phyloP scores from a whole-genome alignment of 1,139 yeast species.

The Yamadazyma taylorii region DNA sequence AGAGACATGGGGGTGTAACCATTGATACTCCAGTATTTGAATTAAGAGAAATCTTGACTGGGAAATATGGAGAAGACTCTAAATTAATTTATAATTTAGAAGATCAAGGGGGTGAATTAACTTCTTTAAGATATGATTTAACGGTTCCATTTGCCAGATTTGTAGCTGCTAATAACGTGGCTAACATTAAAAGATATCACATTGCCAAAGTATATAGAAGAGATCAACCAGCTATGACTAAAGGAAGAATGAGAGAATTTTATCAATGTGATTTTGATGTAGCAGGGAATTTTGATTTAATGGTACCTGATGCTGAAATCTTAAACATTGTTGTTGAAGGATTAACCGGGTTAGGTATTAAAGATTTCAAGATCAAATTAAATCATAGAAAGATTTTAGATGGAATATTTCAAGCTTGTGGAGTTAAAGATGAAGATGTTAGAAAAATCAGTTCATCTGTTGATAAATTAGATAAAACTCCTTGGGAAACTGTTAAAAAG shows the following conservation, averaged over 20 bases:
- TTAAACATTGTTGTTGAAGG: constrained; percentile 83
- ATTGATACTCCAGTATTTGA: constrained; percentile 98
- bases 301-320: constrained; percentile 96
- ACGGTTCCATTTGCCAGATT: constrained; percentile 98
- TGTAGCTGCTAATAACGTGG: constrained; percentile 91
- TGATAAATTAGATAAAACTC: constrained; percentile 90
- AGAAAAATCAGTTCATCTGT: constrained; percentile 93
- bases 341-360: constrained; percentile 75
- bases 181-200: constrained; percentile 88
- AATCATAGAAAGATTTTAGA: constrained; percentile 95
- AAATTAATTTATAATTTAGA: constrained; percentile 91
- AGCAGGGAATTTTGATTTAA: constrained; percentile 86
- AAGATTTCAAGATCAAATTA: constrained; percentile 84
- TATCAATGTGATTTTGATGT: constrained; percentile 97
- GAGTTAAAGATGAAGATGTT: constrained; percentile 91
- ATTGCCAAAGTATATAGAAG: constrained; percentile 97
- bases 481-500: constrained; percentile 91
- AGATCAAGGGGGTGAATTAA: constrained; percentile 97
- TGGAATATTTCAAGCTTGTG: constrained; percentile 93
- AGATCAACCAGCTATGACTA: constrained; percentile 99
- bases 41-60: constrained; percentile 89
- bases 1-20: constrained; percentile 96
- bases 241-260: constrained; percentile 98
- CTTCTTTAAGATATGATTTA: constrained; percentile 91
- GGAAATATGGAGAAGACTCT: constrained; percentile 97